Conservation (phyloP, 2,329 filamentous ascomycete species). For the Epichloe baconii region DNA sequence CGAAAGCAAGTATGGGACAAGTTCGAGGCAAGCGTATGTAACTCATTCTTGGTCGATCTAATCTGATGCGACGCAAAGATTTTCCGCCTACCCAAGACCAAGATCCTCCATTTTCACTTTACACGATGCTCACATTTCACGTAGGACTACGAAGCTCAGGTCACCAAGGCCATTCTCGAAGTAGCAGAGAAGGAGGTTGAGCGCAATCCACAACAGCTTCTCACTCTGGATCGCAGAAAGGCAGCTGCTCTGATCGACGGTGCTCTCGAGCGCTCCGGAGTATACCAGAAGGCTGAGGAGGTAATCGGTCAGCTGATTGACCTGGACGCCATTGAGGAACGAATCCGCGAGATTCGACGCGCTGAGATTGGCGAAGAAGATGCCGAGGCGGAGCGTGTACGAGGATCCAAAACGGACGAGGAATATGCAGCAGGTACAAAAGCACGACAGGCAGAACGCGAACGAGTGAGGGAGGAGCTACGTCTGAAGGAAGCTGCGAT, state of each 20-base stretch:
- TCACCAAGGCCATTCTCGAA: conserved; percentile 53
- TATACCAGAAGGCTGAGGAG: conserved; percentile 59
- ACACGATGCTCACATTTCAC: conserved; percentile 1
- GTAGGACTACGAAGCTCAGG: conserved; percentile 56
- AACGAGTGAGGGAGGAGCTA: conserved; percentile 47
- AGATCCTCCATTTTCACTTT: not conserved
- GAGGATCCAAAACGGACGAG: conserved; percentile 59
- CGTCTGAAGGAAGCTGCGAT: conserved; percentile 45
- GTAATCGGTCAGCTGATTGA: conserved; percentile 58
- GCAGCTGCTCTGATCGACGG: conserved; percentile 66
- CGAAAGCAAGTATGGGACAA: conserved; percentile 67
- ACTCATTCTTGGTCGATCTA: not conserved
- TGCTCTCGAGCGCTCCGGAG: conserved; percentile 60
- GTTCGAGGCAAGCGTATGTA: conserved; percentile 52
- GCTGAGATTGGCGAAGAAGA: conserved; percentile 57
- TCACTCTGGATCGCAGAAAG: conserved; percentile 61
- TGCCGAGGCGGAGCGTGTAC: conserved; percentile 49
- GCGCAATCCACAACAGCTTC: conserved; percentile 55
- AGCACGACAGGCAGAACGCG: conserved; percentile 44
- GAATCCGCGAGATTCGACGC: conserved; percentile 54
- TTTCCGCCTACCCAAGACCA: conserved; percentile 9
- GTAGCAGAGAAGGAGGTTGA: conserved; percentile 64
- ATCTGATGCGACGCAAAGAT: too few species aligned
- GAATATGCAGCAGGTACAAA: conserved; percentile 59
- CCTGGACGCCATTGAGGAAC: conserved; percentile 51